Evolutionary conservation across 805 yeast species (phyloP), one percentile per base, ranked within the genome.

Genomic region (Millerago galiae): DNA sequence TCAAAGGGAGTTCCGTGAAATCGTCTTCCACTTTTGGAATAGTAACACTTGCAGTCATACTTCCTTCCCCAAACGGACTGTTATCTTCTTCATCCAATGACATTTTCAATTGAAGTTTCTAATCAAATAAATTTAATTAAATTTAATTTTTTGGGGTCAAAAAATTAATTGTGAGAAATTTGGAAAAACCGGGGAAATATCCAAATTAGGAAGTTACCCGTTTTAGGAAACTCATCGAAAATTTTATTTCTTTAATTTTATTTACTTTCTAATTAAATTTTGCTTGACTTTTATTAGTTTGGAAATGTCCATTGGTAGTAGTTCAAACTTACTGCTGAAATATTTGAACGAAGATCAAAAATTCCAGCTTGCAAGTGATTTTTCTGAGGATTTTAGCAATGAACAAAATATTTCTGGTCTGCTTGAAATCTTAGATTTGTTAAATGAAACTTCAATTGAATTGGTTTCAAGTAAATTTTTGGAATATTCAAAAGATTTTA

Each of bases 1-100:
- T 56, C 11, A 57, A 43, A 6, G 61, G 59, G 7, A 56, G 43
- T 38, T 57, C 60, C 2, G 58, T 55, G 47, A 57, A 57, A 12
- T 46, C 58, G 34, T 56, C 59, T 16, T 51, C 51, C 3, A 34
- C 18, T 12, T 15, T 10, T 8, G 29, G 28, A 11, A 27, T 28
- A 4, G 41, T 18, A 11, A 35, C n/a, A 15, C 38, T 42, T 17
- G 45, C 42, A 26, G 38, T 35, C 24, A 26, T 16, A 17, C 38
- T 40, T 2, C 51, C 33, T n/a, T 51, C 47, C 1, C 53, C 47
- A 24, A 49, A 46, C 2, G 60, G 58, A 35, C 53, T 54, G 51
- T 56, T 54, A 25, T 56, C 58, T 26, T 54, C 60, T 8, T 56
- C 58, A 21, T 45, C 51, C 14, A 52, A 15, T 2, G 52, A 43